phyloP scores from a whole-genome alignment of 257 asterid genomes.

The Euphrasia confusa region DNA sequence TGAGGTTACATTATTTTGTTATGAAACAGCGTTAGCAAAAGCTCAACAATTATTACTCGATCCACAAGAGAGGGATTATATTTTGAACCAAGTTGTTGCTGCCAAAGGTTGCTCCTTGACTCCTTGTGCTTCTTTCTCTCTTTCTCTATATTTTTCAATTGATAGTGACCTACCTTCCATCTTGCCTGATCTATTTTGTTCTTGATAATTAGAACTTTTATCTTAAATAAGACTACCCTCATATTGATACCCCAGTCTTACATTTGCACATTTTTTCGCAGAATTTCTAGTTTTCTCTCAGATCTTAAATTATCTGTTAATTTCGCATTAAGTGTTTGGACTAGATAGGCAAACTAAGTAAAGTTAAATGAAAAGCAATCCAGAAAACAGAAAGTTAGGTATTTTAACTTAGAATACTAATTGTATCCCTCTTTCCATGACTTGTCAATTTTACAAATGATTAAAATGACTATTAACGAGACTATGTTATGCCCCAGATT shows the following conservation, averaged over 20 bases:
- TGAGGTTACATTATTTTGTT: constrained; percentile 19
- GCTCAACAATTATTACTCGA: constrained; percentile 88
- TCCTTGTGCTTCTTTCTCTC: too few relatives aligned
- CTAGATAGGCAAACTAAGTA: neutral
- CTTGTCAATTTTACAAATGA: neutral
- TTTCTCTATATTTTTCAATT: too few relatives aligned
- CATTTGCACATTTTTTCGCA: neutral
- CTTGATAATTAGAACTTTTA: neutral
- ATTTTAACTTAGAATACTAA: neutral
- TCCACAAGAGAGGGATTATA: constrained; percentile 86
- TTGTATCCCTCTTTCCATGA: neutral
- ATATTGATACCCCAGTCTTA: constrained; percentile 17
- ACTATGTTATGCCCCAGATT: too few relatives aligned
- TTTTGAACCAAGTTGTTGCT: constrained; percentile 77
- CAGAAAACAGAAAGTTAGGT: neutral
- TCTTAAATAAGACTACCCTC: constrained; percentile 13
- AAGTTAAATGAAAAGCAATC: constrained; percentile 18
- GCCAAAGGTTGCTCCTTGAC: constrained; percentile 65
- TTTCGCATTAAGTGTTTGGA: neutral
- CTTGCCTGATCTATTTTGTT: neutral
- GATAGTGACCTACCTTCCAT: constrained; percentile 3
- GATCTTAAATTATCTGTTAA: neutral
- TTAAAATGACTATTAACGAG: too few relatives aligned
- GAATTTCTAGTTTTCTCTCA: neutral
- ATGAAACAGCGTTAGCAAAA: constrained; percentile 76